Base-by-base conservation (phyloP, 2,329 filamentous ascomycete species). In the Claviceps spartinae region DNA sequence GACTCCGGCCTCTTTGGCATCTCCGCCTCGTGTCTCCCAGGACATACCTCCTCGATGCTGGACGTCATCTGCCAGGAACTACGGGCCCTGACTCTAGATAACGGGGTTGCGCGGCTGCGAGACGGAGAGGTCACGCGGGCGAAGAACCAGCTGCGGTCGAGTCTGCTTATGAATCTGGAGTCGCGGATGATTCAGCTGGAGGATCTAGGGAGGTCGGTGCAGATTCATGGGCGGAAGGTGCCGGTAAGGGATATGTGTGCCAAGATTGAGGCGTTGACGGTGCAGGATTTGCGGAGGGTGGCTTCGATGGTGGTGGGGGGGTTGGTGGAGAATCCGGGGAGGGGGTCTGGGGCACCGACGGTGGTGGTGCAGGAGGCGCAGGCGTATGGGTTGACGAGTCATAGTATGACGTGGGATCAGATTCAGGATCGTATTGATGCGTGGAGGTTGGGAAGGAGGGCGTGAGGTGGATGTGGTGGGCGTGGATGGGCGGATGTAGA, bases 1-100 rank as follows among this genome's bases (percentile, higher is more conserved):
- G 93, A 98, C 68, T 90, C 85, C 6, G 93, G 93, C 4, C 79
- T 98, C 43, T 98, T 98, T 63, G 93, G 93, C 58, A 96, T 98
- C 65, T 85, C 86, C 0, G 86, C 88, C 0, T 85, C 85, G 30
- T 98, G 93, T 69, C 78, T 83, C 37, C 91, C 93, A 0, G 79
- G 79, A 38, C 81, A 85, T 56, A 87, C 90, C 0, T 76, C 80
- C 3, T 74, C 83, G 58, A 96, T 96, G 88, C 79, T 98, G 20
- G 88, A 96, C 61, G 88, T 95, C 60, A 95, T 96, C 81, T 96
- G 90, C 67, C 85, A 88, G 51, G 88, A 96, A 67, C 78, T 97
- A 46, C 82, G 85, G 54, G 75, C 84, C 1, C 75, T 97, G 34
- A 87, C 87, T 3, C 73, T 88, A 26, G 85, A 90, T 51, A 79